phyloP scores from a whole-genome alignment of 495 filamentous ascomycete genomes.

The Hypomontagnella monticulosa region DNA sequence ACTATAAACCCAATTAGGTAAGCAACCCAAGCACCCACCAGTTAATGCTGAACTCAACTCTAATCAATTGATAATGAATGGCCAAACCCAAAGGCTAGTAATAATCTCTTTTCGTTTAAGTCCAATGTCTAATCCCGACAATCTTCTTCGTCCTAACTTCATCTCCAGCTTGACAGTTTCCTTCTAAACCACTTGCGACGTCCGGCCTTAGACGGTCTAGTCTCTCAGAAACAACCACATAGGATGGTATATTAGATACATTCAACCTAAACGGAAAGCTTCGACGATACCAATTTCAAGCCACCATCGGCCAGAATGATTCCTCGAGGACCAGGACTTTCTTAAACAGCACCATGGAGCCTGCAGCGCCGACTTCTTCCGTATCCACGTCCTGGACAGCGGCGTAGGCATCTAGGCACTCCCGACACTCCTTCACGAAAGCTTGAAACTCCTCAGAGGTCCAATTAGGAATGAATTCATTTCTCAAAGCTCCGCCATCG shows the following conservation, averaged over 20 bases:
- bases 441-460: conserved; percentile 65
- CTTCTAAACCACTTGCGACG: too few species aligned
- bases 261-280: too few species aligned
- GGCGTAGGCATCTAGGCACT: conserved; percentile 50
- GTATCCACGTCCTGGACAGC: conserved; percentile 27
- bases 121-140: too few species aligned
- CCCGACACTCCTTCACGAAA: conserved; percentile 66
- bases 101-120: too few species aligned
- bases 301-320: conserved; percentile 58
- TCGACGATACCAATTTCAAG: conserved; percentile 4
- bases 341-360: conserved; percentile 60
- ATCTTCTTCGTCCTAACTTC: too few species aligned
- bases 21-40: background rate
- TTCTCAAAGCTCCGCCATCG: conserved; percentile 69
- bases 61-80: too few species aligned
- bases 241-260: too few species aligned
- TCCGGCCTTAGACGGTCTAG: too few species aligned
- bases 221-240: too few species aligned
- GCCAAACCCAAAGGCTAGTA: too few species aligned
- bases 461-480: conserved; percentile 74
- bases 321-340: conserved; percentile 65
- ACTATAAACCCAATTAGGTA: background rate
- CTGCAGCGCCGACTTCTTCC: conserved; percentile 47
- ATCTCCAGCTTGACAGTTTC: too few species aligned
- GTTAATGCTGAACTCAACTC: too few species aligned